A percentile compares a stretch with the other conserved stretches of the same genome.
These are phyloP conservation scores for Populus hybrid DNA, from an alignment of 441 rosid species.

Conservation along the genomic window DNA sequence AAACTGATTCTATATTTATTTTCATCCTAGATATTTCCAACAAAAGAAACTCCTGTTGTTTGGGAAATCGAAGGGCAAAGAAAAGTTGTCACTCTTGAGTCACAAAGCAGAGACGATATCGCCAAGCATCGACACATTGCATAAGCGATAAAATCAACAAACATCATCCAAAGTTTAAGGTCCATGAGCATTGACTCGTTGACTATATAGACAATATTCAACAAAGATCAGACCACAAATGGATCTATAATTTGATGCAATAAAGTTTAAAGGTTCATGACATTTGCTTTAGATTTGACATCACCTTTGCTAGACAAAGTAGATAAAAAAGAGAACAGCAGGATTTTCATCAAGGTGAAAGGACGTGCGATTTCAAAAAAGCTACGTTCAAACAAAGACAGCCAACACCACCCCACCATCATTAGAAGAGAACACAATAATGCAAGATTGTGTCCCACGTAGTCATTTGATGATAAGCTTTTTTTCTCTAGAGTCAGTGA, in stretches of 20 bases:
- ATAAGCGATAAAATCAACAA: background rate
- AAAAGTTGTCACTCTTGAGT: background rate
- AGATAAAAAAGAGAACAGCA: slow-evolving; percentile 2
- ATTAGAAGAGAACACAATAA: slow-evolving; percentile 35
- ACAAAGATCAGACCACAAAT: background rate
- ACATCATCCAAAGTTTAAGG: background rate
- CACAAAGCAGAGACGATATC: background rate
- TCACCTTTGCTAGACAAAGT: background rate
- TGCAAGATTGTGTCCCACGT: slow-evolving; percentile 19
- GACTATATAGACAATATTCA: background rate
- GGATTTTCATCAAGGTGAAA: slow-evolving; percentile 17
- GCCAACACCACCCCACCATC: slow-evolving; percentile 38
- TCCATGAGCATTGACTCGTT: background rate
- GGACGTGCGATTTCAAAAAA: slow-evolving; percentile 12
- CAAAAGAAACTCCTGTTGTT: background rate
- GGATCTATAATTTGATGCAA: background rate
- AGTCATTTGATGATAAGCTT: slow-evolving; percentile 4
- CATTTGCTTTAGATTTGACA: background rate
- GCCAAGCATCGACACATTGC: slow-evolving; percentile 5
- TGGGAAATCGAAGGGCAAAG: background rate
- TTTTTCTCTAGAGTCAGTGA: slow-evolving; percentile 4
- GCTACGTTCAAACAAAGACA: slow-evolving; percentile 22
- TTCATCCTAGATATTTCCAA: too few relatives aligned
- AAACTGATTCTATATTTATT: too few relatives aligned
- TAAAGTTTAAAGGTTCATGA: background rate